These are phyloP conservation scores for Canariomyces notabilis DNA, from an alignment of 2,329 filamentous ascomycete species.

Conservation along the genomic window DNA sequence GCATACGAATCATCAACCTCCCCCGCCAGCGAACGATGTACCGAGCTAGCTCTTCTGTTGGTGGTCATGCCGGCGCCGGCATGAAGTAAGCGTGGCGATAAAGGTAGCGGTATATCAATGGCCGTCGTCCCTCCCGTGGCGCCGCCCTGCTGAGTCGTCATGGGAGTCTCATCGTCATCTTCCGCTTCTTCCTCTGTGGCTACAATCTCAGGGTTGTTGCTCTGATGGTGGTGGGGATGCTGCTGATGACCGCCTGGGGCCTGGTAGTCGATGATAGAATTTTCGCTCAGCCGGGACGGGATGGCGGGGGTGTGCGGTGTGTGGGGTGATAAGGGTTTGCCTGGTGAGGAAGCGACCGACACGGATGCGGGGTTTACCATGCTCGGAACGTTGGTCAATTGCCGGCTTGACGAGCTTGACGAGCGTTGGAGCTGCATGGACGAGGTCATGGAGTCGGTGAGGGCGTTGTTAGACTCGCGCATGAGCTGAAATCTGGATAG, in stretches of 20 bases:
- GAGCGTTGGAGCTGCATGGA: constrained; percentile 81
- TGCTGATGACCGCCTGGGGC: constrained; percentile 25
- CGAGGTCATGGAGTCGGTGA: constrained; percentile 91
- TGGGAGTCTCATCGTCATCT: constrained; percentile 27
- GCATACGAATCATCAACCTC: constrained; percentile 58
- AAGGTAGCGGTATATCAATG: constrained; percentile 68
- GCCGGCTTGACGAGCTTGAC: constrained; percentile 64
- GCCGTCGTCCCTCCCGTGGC: constrained; percentile 52
- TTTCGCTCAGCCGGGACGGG: constrained; percentile 86
- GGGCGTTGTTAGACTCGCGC: constrained; percentile 79
- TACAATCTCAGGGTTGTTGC: constrained; percentile 23
- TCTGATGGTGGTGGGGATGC: constrained; percentile 27
- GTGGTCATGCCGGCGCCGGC: constrained; percentile 41
- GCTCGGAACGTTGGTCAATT: constrained; percentile 55
- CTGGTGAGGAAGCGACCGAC: constrained; percentile 83
- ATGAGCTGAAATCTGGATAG: constrained; percentile 82
- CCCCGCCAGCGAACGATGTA: constrained; percentile 51
- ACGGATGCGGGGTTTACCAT: constrained; percentile 69
- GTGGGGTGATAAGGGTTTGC: constrained; percentile 82
- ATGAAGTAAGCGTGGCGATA: constrained; percentile 57
- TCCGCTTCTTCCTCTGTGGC: constrained; percentile 31
- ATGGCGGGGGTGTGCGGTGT: constrained; percentile 92
- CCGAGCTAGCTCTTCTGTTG: constrained; percentile 64
- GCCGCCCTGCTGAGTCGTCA: constrained; percentile 14
- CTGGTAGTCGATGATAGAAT: constrained; percentile 71